Conservation (phyloP, 2,329 filamentous ascomycete species). For the Fusarium phyllophilum region DNA sequence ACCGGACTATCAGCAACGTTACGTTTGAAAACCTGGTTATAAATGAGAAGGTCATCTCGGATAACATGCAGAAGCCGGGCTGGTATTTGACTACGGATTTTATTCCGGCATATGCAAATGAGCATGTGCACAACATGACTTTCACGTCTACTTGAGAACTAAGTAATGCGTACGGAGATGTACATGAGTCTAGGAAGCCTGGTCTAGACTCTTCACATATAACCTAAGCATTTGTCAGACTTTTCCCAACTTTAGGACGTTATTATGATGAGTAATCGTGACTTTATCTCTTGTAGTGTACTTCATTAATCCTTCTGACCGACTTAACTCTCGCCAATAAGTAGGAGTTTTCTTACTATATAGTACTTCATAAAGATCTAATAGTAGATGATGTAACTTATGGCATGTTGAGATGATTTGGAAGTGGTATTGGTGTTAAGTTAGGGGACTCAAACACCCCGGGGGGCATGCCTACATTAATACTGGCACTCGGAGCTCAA, state of each 20-base stretch:
- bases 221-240: background rate
- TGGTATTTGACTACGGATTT: background rate
- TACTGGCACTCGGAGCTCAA: no score
- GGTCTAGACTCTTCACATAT: background rate
- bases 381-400: no score
- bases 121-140: background rate
- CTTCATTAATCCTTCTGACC: background rate
- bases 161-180: background rate
- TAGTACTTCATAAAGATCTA: no score
- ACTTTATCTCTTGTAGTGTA: background rate
- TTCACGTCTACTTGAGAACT: background rate
- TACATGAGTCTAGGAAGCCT: background rate
- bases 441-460: no score
- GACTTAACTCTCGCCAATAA: background rate
- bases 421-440: background rate
- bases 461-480: no score
- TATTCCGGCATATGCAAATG: background rate
- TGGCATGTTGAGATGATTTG: background rate
- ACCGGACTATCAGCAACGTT: background rate
- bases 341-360: no score
- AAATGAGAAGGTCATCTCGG: background rate
- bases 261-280: background rate
- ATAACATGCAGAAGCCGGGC: background rate
- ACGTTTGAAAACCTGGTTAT: background rate
- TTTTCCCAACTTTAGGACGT: background rate